Percentiles rank a stretch among this genome's conserved stretches.
These are phyloP conservation scores for Penicillium sp. DNA, from an alignment of 2,329 filamentous ascomycete species.

Conservation along the genomic window DNA sequence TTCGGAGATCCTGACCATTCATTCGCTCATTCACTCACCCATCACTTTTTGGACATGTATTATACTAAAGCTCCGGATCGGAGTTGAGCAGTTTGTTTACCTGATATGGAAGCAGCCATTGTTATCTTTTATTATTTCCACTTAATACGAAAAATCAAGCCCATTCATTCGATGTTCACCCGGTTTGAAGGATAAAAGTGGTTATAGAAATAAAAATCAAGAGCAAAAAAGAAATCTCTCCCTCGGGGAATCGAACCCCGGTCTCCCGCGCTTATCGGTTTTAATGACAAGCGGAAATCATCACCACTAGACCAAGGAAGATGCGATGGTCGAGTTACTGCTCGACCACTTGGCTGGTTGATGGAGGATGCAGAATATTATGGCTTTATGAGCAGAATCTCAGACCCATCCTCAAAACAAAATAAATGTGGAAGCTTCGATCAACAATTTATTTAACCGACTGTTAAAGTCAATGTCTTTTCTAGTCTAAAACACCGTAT, in stretches of 20 bases:
- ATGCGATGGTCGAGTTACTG: conserved; percentile 24
- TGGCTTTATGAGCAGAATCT: neutral
- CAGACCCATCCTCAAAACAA: rapidly evolving
- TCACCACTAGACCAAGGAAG: conserved; percentile 43
- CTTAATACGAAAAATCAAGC: neutral
- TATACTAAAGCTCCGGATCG: neutral
- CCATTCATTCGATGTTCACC: neutral
- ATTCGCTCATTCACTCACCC: neutral
- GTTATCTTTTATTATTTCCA: neutral
- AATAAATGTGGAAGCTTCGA: neutral
- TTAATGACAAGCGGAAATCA: conserved; percentile 43
- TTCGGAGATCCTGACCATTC: neutral
- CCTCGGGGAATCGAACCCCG: conserved; percentile 42
- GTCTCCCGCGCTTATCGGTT: conserved; percentile 37
- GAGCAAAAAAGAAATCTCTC: conserved; percentile 33
- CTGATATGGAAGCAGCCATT: neutral
- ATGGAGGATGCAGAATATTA: neutral
- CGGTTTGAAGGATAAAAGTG: neutral
- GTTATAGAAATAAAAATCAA: neutral
- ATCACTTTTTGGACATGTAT: neutral
- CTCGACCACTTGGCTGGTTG: conserved; percentile 29
- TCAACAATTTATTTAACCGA: neutral
- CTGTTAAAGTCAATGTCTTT: rapidly evolving
- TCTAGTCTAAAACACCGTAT: neutral
- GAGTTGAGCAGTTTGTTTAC: neutral